These are phyloP conservation scores for Jamesozyma piceae DNA, from an alignment of 805 yeast genomes.

Conservation along the genomic window DNA sequence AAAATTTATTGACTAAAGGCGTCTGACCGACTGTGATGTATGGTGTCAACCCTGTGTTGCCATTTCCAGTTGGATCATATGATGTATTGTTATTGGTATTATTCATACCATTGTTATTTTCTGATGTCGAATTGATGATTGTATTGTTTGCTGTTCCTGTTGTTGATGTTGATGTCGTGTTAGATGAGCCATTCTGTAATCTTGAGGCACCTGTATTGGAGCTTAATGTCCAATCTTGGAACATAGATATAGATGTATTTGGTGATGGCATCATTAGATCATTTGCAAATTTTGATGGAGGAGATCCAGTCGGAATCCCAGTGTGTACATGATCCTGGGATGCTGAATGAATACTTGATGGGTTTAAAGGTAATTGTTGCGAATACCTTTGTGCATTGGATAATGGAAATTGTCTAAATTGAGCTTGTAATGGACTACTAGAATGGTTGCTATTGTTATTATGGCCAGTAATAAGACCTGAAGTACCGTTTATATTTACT, in stretches of 20 bases:
- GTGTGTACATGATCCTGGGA: conserved; percentile 1
- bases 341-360: not conserved
- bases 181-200: not conserved
- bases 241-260: conserved; percentile 23
- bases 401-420: conserved; percentile 12
- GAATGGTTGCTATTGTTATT: conserved; percentile 2
- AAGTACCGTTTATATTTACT: conserved; percentile 14
- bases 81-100: not conserved
- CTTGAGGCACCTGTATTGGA: conserved; percentile 4
- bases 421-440: conserved; percentile 14
- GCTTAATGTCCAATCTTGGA: conserved; percentile 27
- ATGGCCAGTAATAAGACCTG: not conserved
- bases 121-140: not conserved
- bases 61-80: conserved; percentile 6
- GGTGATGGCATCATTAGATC: conserved; percentile 29
- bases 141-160: conserved; percentile 7
- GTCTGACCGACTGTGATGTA: conserved; percentile 24
- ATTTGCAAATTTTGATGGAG: conserved; percentile 29
- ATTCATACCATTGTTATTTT: not conserved
- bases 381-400: conserved; percentile 1
- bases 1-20: conserved; percentile 21
- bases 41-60: conserved; percentile 27
- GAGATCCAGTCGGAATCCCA: conserved; percentile 23
- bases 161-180: not conserved
- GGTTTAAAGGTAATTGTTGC: conserved; percentile 3